Conservation (phyloP, 2,329 filamentous ascomycete genomes). For the Fusarium heterosporum region DNA sequence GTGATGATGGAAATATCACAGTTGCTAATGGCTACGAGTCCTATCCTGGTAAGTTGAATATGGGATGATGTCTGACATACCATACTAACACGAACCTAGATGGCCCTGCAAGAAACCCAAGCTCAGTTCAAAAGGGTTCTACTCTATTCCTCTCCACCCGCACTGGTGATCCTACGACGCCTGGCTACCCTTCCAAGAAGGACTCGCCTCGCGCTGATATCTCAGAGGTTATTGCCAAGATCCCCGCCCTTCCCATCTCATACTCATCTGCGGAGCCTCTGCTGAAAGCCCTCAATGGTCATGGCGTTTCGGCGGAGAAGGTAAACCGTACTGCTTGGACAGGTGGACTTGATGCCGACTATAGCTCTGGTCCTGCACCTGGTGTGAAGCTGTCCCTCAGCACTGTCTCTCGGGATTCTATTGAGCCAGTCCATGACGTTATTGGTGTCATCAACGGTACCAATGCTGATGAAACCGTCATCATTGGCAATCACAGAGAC, state of each 20-base stretch:
- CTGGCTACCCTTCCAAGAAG: slow-evolving; percentile 82
- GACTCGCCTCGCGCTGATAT: slow-evolving; percentile 74
- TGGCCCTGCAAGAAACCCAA: slow-evolving; percentile 81
- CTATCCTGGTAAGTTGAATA: slow-evolving; percentile 65
- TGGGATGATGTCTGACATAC: rapidly evolving
- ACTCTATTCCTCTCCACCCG: slow-evolving; percentile 74
- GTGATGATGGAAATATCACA: slow-evolving; percentile 82
- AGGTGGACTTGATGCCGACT: slow-evolving; percentile 60
- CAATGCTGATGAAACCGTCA: slow-evolving; percentile 78
- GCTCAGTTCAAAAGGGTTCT: slow-evolving; percentile 82
- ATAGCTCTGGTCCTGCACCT: slow-evolving; percentile 60
- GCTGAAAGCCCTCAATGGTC: slow-evolving; percentile 80
- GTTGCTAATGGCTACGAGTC: slow-evolving; percentile 77
- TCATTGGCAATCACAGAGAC: slow-evolving; percentile 82
- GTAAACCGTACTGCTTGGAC: slow-evolving; percentile 72
- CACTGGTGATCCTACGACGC: slow-evolving; percentile 79
- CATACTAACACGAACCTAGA: slow-evolving; percentile 27
- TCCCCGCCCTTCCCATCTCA: slow-evolving; percentile 85
- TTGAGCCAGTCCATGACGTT: slow-evolving; percentile 79
- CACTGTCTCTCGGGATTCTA: slow-evolving; percentile 77
- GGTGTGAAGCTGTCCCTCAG: slow-evolving; percentile 71
- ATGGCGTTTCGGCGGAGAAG: slow-evolving; percentile 75
- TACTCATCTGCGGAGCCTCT: slow-evolving; percentile 81
- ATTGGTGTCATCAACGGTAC: slow-evolving; percentile 85
- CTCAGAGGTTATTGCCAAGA: slow-evolving; percentile 73